Conservation (phyloP, 176 grass and related monocot species). For the Aegilops tauschii region DNA sequence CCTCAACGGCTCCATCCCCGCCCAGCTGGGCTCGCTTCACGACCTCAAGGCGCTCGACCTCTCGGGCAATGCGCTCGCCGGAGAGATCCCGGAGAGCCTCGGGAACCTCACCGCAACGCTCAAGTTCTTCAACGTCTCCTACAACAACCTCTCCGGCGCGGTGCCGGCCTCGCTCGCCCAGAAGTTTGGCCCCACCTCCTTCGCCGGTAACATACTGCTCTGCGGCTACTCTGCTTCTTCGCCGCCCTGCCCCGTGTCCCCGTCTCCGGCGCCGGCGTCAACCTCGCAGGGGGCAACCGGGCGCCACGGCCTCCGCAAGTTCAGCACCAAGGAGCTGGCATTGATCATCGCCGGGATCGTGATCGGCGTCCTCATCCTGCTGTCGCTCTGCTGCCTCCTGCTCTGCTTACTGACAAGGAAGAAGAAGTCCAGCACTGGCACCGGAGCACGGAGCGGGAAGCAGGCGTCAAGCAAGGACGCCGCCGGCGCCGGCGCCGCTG, state of each 20-base stretch:
- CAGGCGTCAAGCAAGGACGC: background rate
- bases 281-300: background rate
- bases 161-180: background rate
- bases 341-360: constrained; percentile 53
- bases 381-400: constrained; percentile 61
- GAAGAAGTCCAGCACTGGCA: constrained; percentile 17
- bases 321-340: constrained; percentile 46
- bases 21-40: constrained; percentile 34
- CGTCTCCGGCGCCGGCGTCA: constrained; percentile 19
- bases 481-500: background rate
- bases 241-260: background rate
- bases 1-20: constrained; percentile 48
- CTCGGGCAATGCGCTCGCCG: constrained; percentile 51
- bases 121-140: constrained; percentile 56
- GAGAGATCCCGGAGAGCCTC: constrained; percentile 53
- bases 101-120: constrained; percentile 55
- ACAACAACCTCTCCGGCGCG: constrained; percentile 38
- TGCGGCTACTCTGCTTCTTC: constrained; percentile 21
- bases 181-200: background rate
- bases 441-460: constrained; percentile 26
- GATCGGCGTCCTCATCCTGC: constrained; percentile 36
- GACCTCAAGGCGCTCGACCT: constrained; percentile 63
- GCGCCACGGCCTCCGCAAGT: background rate
- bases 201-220: background rate
- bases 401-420: constrained; percentile 50